Base-by-base conservation (phyloP, 371 early-diverging fungal species). In the Umbelopsis sp. region DNA sequence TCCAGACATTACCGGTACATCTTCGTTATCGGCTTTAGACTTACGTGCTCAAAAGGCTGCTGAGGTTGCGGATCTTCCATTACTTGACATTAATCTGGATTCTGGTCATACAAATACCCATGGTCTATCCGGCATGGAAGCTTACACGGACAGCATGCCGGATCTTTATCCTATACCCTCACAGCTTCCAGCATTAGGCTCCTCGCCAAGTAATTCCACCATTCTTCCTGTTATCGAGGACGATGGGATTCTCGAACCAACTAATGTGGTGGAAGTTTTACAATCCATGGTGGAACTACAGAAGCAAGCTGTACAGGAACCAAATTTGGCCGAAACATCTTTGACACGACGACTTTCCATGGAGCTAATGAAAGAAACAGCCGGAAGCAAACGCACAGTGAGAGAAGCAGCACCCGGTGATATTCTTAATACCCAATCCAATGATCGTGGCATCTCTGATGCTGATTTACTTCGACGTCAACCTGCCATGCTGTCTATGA, bases 341-440 rank as follows among this genome's bases (percentile, higher is more conserved):
- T 78, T 83, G 12, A 83, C 86, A 18, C 72, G 90, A 57, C 71
- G 90, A 8, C 70, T 87, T 7, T 89, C 90, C 1, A 73, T 89
- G 68, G 87, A 88, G 63, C 68, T 87, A 48, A 88, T 89, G 88
- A 80, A 86, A 65, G 87, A 88, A 68, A 74, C 73, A 16, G 66
- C 72, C 14, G 57, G 16, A 18, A 18, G 14, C 35, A 57, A 57
- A 8, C 57, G 57, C 11, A 35, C 18, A 12, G 35, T 29, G 12
- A 57, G 32, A 35, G 35, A 29, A 18, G 57, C 57, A 8, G 57
- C 57, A 2, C 57, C 57, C 6, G 37, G 29, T 18, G 57, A 57
- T 16, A 57, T 57, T 16, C 57, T 57, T 7, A 57, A 57, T 35
- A 57, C 57, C 35, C 57, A 57, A 35, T 18, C 57, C 14, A 57